Percentiles rank a stretch among this genome's conserved stretches.
Evolutionary conservation across 495 filamentous ascomycete genomes (phyloP).

Genomic region (Staphylotrichum longicolle): DNA sequence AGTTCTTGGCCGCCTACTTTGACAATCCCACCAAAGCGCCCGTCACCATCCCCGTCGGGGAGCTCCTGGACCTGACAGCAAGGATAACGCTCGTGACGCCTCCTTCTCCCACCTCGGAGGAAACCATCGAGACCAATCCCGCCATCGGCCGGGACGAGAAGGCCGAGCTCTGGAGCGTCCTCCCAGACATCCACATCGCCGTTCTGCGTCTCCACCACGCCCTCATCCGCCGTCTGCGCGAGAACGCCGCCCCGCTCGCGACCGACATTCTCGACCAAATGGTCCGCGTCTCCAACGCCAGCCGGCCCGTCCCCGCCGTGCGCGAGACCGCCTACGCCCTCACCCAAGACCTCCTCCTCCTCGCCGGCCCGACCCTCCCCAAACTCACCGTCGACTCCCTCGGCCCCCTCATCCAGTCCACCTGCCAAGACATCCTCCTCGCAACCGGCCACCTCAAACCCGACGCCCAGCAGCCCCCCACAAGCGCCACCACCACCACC

Average conservation of each 20-base stretch:
- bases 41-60: slow-evolving; percentile 62
- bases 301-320: slow-evolving; percentile 55
- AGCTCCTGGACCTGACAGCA: slow-evolving; percentile 61
- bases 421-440: slow-evolving; percentile 63
- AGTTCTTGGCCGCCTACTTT: slow-evolving; percentile 53
- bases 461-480: slow-evolving; percentile 10
- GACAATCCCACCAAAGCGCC: slow-evolving; percentile 55
- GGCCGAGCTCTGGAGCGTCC: slow-evolving; percentile 64
- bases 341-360: slow-evolving; percentile 53
- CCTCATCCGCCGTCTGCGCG: slow-evolving; percentile 54
- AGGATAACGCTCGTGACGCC: slow-evolving; percentile 66
- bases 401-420: slow-evolving; percentile 53
- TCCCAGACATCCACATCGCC: slow-evolving; percentile 72
- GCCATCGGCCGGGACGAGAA: slow-evolving; percentile 75
- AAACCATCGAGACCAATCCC: slow-evolving; percentile 53
- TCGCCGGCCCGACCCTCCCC: slow-evolving; percentile 61
- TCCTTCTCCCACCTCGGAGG: slow-evolving; percentile 44
- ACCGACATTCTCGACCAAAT: slow-evolving; percentile 64
- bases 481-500: slow-evolving; percentile 1
- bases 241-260: slow-evolving; percentile 51
- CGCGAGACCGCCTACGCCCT: slow-evolving; percentile 61
- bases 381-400: slow-evolving; percentile 61
- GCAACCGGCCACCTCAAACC: slow-evolving; percentile 36
- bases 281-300: slow-evolving; percentile 64
- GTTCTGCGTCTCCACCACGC: slow-evolving; percentile 57